Conservation (phyloP, 495 filamentous ascomycete genomes). For the Aspergillus indologenus region DNA sequence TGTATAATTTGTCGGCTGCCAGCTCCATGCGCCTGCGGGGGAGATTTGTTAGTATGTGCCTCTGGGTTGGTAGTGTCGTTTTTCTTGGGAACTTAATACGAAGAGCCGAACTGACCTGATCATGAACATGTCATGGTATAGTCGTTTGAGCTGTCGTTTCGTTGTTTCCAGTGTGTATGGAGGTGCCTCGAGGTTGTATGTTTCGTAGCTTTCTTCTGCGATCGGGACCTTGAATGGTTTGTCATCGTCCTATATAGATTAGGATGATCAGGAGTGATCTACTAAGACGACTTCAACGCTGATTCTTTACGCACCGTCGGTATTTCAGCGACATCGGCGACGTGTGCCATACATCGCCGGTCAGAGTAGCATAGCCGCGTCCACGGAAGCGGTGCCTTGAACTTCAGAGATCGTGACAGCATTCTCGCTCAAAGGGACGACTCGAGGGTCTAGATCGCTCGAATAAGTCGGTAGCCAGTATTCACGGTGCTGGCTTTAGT, state of each 20-base stretch:
- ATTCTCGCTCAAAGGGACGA: background rate
- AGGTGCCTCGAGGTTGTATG: constrained; percentile 27
- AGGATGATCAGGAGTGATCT: background rate
- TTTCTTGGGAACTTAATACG: too few species aligned
- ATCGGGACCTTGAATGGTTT: constrained; percentile 22
- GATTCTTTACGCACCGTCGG: constrained; percentile 5
- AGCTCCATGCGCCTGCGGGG: constrained; percentile 22
- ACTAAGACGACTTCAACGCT: background rate
- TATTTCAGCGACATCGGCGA: constrained; percentile 4
- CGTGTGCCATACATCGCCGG: constrained; percentile 9
- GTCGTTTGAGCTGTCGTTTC: constrained; percentile 25
- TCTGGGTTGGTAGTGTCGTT: background rate
- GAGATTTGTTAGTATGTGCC: constrained; percentile 3
- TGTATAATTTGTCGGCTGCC: constrained; percentile 27
- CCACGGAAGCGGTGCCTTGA: constrained; percentile 1
- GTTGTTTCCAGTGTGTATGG: constrained; percentile 27
- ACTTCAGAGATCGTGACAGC: constrained; percentile 11
- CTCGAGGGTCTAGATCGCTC: background rate
- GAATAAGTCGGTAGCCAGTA: background rate
- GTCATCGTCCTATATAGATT: constrained; percentile 22
- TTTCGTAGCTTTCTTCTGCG: constrained; percentile 24
- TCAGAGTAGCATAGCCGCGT: background rate
- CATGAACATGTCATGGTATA: constrained; percentile 18
- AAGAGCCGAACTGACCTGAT: constrained; percentile 1
- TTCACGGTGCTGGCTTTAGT: background rate